phyloP scores from a whole-genome alignment of 805 yeast species.

The Barnettozyma wickerhamii region DNA sequence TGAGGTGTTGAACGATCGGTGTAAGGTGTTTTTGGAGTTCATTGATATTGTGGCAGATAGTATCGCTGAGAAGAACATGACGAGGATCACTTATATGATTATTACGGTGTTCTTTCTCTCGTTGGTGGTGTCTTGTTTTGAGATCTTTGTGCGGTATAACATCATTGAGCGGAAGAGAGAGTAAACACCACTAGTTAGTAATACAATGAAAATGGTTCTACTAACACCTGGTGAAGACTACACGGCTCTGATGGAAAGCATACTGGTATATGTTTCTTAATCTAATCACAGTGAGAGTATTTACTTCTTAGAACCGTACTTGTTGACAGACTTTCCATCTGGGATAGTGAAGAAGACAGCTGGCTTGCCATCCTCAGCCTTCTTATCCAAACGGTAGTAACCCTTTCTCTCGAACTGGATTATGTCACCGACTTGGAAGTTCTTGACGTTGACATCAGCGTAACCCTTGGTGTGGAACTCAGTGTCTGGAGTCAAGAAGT shows the following conservation, averaged over 20 bases:
- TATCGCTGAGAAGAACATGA: conserved; percentile 89
- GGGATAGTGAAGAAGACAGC: conserved; percentile 90
- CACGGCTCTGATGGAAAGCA: too few species aligned
- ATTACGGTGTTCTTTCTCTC: conserved; percentile 77
- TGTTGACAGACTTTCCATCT: conserved; percentile 83
- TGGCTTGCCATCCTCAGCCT: conserved; percentile 51
- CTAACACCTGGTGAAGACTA: too few species aligned
- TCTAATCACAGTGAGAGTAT: not conserved
- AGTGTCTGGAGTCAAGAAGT: conserved; percentile 82
- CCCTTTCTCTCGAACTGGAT: conserved; percentile 98
- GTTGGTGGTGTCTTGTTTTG: conserved; percentile 70
- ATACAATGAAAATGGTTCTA: too few species aligned
- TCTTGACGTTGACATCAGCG: conserved; percentile 76
- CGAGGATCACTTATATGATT: conserved; percentile 86
- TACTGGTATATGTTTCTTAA: not conserved
- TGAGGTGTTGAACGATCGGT: conserved; percentile 87
- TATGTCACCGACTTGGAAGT: conserved; percentile 79
- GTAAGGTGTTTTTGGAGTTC: conserved; percentile 90
- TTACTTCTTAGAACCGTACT: conserved; percentile 65
- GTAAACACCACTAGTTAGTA: not conserved
- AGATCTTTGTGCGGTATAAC: conserved; percentile 56
- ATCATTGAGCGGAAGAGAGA: conserved; percentile 35
- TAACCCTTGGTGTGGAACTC: conserved; percentile 75
- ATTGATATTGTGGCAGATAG: conserved; percentile 92
- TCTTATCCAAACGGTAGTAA: conserved; percentile 76